phyloP scores from a whole-genome alignment of 2,329 filamentous ascomycete species.

The Parastagonospora avenae region DNA sequence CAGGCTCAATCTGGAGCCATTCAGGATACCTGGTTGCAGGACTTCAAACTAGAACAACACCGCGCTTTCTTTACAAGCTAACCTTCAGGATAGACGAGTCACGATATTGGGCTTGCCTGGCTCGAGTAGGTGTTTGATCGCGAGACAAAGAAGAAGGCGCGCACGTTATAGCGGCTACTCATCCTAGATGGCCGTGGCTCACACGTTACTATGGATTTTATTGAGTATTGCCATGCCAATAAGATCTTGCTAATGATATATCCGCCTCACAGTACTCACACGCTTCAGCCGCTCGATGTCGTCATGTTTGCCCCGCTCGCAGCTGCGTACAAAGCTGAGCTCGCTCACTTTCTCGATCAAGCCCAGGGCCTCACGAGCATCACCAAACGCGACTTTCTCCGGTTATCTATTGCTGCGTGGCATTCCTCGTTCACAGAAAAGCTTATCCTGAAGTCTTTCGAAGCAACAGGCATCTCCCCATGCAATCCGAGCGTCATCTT shows the following conservation, averaged over 20 bases:
- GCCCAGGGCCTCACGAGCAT: conserved; percentile 4
- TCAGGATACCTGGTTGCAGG: too few relatives aligned
- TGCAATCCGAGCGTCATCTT: conserved; percentile 1
- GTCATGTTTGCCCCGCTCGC: neutral
- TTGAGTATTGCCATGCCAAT: conserved; percentile 5
- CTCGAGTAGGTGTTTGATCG: conserved; percentile 1
- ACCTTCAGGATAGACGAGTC: conserved; percentile 1
- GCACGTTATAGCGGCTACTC: neutral
- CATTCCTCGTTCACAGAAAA: conserved; percentile 1
- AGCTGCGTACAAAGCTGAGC: neutral
- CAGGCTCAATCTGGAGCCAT: too few relatives aligned
- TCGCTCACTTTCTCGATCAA: neutral
- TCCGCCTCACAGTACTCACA: conserved; percentile 12
- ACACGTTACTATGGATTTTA: conserved; percentile 10
- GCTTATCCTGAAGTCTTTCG: conserved; percentile 6
- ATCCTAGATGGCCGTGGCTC: conserved; percentile 13
- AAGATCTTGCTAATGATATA: conserved; percentile 7
- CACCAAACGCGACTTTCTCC: conserved; percentile 12
- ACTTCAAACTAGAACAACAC: too few relatives aligned
- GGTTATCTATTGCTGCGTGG: conserved; percentile 11
- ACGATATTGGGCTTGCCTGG: conserved; percentile 1
- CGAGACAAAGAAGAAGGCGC: neutral
- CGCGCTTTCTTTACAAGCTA: neutral
- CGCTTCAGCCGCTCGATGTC: conserved; percentile 10
- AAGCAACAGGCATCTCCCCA: conserved; percentile 7